Conservation (phyloP, 805 yeast genomes). For the Metschnikowia orientalis region DNA sequence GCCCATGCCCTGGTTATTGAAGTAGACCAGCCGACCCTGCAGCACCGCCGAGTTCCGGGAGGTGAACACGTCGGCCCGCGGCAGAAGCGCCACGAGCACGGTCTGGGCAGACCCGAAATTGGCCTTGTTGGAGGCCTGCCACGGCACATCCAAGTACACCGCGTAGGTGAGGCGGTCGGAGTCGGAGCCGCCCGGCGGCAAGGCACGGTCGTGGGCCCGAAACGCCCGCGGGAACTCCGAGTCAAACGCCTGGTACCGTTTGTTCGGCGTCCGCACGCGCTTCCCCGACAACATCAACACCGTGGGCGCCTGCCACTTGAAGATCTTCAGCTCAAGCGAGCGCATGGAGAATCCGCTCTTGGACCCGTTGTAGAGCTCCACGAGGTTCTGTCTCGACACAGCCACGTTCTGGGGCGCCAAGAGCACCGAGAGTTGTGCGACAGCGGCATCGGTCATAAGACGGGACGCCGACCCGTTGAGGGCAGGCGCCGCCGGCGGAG, state of each 20-base stretch:
- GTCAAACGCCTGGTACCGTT: slow-evolving; percentile 49
- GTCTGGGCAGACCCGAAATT: slow-evolving; percentile 63
- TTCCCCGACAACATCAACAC: slow-evolving; percentile 66
- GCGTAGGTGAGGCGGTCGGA: slow-evolving; percentile 53
- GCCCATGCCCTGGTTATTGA: slow-evolving; percentile 73
- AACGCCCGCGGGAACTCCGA: slow-evolving; percentile 42
- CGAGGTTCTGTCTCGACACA: slow-evolving; percentile 43
- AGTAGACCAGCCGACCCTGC: slow-evolving; percentile 48
- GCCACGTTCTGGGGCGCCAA: slow-evolving; percentile 26
- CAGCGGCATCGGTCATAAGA: slow-evolving; percentile 37
- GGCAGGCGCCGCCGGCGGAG: background rate
- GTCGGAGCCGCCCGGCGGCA: slow-evolving; percentile 34
- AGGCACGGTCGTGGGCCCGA: slow-evolving; percentile 22
- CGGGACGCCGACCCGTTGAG: slow-evolving; percentile 26
- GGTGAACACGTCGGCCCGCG: slow-evolving; percentile 53
- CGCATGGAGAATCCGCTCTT: slow-evolving; percentile 84
- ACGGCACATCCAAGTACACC: slow-evolving; percentile 62
- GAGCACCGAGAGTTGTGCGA: slow-evolving; percentile 37
- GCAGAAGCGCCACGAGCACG: slow-evolving; percentile 62
- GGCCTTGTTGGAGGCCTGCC: slow-evolving; percentile 70
- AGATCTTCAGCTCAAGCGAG: slow-evolving; percentile 74
- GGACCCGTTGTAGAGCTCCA: slow-evolving; percentile 66
- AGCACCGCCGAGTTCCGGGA: slow-evolving; percentile 29
- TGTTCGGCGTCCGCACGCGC: slow-evolving; percentile 41
- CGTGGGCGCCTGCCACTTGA: slow-evolving; percentile 90